Evolutionary conservation across 768 basidiomycete species (phyloP).

Genomic region (Leucocoprinus leucothites): DNA sequence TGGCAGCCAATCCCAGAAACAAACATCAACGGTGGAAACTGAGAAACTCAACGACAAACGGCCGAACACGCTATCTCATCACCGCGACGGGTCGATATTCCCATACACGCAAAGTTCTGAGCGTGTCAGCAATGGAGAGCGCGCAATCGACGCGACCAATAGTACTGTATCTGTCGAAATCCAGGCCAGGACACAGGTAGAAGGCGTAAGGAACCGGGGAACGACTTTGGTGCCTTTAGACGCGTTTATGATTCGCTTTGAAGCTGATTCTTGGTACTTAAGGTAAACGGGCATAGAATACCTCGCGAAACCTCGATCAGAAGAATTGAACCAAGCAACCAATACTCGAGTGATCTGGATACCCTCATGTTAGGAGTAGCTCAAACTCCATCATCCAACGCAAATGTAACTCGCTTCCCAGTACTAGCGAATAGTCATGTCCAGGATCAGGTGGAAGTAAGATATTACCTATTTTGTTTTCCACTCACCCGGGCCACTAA

Average conservation of each 20-base stretch:
- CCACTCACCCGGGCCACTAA: background rate
- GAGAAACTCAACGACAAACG: background rate
- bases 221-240: background rate
- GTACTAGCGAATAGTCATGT: background rate
- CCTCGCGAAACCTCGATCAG: no score
- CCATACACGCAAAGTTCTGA: background rate
- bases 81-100: background rate
- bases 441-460: background rate
- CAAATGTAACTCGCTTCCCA: background rate
- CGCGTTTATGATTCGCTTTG: background rate
- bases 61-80: background rate
- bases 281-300: no score
- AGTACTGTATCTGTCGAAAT: background rate
- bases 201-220: background rate
- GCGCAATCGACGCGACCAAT: background rate
- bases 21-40: background rate
- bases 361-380: no score
- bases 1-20: background rate
- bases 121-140: background rate
- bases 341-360: no score
- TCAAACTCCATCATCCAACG: no score
- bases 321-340: no score
- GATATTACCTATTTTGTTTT: background rate
- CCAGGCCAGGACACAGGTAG: background rate
- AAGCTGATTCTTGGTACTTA: no score